phyloP scores from a whole-genome alignment of 495 filamentous ascomycete species.

The Sordaria brevicollis region DNA sequence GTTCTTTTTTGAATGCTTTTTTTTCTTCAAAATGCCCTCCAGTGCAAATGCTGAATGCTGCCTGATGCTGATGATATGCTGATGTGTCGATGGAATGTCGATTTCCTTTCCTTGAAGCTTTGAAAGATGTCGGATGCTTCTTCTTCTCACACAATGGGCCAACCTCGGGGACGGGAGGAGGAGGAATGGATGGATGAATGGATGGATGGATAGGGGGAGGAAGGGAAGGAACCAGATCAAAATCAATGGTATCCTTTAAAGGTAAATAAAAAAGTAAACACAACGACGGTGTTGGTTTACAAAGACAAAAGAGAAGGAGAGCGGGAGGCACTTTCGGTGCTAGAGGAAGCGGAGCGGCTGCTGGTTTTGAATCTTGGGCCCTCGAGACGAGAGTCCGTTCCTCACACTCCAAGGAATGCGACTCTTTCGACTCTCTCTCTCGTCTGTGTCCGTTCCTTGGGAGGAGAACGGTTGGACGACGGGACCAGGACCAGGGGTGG shows the following conservation, averaged over 20 bases:
- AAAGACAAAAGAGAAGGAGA: not conserved
- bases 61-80: not conserved
- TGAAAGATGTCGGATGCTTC: constrained; percentile 9
- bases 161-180: constrained; percentile 6
- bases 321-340: not conserved
- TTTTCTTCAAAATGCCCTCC: not conserved
- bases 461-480: not conserved
- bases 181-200: no score
- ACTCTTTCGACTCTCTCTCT: no score
- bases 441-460: not conserved
- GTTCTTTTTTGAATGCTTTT: not conserved
- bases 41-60: not conserved
- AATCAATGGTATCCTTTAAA: not conserved
- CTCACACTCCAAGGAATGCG: not conserved
- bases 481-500: not conserved
- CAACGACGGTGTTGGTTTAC: not conserved
- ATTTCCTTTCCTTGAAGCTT: constrained; percentile 3
- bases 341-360: not conserved
- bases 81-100: not conserved
- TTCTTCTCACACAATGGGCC: constrained; percentile 11
- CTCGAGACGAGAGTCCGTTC: no score
- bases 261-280: not conserved
- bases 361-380: not conserved
- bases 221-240: not conserved
- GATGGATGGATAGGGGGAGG: not conserved